Base-by-base conservation (phyloP, 139 green algal species). In the Auxenochlorella pyrenoidosa region DNA sequence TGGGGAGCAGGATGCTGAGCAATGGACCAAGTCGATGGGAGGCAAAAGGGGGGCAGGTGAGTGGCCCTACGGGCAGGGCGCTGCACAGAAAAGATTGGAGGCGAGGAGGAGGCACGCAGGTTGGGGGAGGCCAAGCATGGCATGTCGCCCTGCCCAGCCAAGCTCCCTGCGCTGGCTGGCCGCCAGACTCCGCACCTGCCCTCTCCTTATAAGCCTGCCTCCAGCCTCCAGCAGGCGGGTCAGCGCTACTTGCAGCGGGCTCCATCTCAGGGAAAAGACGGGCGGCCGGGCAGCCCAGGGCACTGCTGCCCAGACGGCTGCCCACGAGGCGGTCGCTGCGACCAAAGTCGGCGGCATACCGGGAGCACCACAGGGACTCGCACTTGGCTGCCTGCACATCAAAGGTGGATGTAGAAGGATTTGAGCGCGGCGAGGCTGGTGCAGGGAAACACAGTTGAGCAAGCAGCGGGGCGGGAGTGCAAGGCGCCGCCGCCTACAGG, bases 281-380 rank as follows among this genome's bases (percentile, higher is more conserved):
- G 28, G 79, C 79, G 0, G 79, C 60, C 5, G 79, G 58, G 38
- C 79, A 84, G 58, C 79, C 79, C 58, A 84, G 79, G 58, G 44
- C 71, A 36, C 79, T 84, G 79, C 79, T 54, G 36, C 79, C 79
- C 22, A 19, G 22, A 22, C 79, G 79, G 38, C 79, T 84, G 79
- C 58, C 24, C 15, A 41, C 24, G 1, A 72, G 72, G 78, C 26
- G 10, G 8, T 72, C 22, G 26, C 58, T 84, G 22, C 59, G 54
- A 5, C 34, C 6, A 40, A 75, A 84, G 54, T 84, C 79, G 21
- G 0, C 79, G 36, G 30, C 26, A 21, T 70, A 84, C 32, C 36
- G 21, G 6, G 24, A 34, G 15, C 24, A 8, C 79, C 79, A 84
- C 1, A 84, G 19, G 12, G n/a, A 54, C 36, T 84, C 79, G 58